Conservation (phyloP, 2,329 filamentous ascomycete species). For the Cercospora nicotianae region DNA sequence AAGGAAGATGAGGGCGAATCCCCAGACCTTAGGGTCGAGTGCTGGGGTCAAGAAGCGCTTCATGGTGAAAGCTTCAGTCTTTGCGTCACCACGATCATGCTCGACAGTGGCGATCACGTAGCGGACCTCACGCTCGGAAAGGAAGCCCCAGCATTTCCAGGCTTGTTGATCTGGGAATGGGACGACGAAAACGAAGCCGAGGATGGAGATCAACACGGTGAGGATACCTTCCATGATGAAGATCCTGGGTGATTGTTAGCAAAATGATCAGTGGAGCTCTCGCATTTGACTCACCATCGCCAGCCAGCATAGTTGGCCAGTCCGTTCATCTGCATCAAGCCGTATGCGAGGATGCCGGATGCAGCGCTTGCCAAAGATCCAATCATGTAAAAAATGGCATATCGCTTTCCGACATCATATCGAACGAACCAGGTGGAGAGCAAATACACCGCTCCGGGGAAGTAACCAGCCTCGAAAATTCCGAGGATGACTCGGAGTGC, state of each 20-base stretch:
- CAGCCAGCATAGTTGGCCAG: slow-evolving; percentile 8
- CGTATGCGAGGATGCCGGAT: slow-evolving; percentile 53
- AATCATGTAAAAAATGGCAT: slow-evolving; percentile 31
- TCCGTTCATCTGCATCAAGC: slow-evolving; percentile 45
- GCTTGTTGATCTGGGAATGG: slow-evolving; percentile 15
- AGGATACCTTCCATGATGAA: slow-evolving; percentile 18
- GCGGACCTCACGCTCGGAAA: slow-evolving; percentile 11
- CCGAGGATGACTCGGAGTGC: slow-evolving; percentile 30
- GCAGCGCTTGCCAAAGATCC: slow-evolving; percentile 51
- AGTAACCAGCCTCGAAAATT: slow-evolving; percentile 30
- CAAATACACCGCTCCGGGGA: slow-evolving; percentile 40
- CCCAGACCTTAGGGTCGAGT: slow-evolving; percentile 55
- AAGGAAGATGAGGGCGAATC: slow-evolving; percentile 54
- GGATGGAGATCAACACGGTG: slow-evolving; percentile 13
- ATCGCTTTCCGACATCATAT: slow-evolving; percentile 42
- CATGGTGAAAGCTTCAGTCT: slow-evolving; percentile 42
- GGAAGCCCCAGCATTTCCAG: slow-evolving; percentile 10
- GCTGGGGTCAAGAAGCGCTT: slow-evolving; percentile 42
- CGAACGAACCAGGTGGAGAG: slow-evolving; percentile 51
- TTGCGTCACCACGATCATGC: slow-evolving; percentile 11
- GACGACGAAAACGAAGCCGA: slow-evolving; percentile 13
- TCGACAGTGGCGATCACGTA: slow-evolving; percentile 16
- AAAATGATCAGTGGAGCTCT: too few relatives aligned
- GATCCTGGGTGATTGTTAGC: slow-evolving; percentile 22
- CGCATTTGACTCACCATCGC: slow-evolving; percentile 17